Conservation (phyloP, 306 rosid species). For the Trichosanthes cucumerina region DNA sequence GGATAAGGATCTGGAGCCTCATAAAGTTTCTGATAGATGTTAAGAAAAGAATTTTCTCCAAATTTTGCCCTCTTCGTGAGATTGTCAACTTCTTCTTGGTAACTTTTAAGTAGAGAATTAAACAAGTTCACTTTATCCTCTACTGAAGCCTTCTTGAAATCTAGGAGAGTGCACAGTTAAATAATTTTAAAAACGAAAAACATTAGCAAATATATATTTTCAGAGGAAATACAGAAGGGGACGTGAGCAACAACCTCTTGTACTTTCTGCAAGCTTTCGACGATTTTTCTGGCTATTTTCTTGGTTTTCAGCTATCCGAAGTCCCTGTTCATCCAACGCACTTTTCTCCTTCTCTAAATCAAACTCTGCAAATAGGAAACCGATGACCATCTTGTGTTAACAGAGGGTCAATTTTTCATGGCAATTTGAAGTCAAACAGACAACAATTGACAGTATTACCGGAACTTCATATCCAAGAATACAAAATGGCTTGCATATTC, state of each 20-base stretch:
- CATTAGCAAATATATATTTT: neutral
- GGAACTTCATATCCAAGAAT: neutral
- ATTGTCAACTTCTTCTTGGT: conserved; percentile 95
- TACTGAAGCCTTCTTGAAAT: conserved; percentile 71
- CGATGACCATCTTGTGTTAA: neutral
- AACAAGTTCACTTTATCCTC: conserved; percentile 74
- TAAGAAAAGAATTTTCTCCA: conserved; percentile 97
- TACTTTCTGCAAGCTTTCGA: conserved; percentile 94
- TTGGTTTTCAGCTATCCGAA: conserved; percentile 87
- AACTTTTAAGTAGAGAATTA: conserved; percentile 70
- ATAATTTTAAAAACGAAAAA: neutral
- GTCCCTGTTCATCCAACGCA: conserved; percentile 87
- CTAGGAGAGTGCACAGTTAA: conserved; percentile 26
- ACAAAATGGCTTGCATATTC: neutral
- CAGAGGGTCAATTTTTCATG: neutral
- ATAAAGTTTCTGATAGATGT: conserved; percentile 85
- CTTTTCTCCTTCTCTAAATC: conserved; percentile 91
- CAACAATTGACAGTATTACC: neutral
- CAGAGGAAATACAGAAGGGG: neutral
- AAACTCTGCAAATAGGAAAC: conserved; percentile 41
- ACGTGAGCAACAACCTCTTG: conserved; percentile 46
- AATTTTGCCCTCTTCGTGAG: conserved; percentile 89
- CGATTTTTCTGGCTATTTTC: conserved; percentile 96
- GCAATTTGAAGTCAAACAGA: neutral
- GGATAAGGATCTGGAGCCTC: conserved; percentile 99